These are phyloP conservation scores for Hygrophorus pudorinus DNA, from an alignment of 768 basidiomycete species.

Conservation along the genomic window DNA sequence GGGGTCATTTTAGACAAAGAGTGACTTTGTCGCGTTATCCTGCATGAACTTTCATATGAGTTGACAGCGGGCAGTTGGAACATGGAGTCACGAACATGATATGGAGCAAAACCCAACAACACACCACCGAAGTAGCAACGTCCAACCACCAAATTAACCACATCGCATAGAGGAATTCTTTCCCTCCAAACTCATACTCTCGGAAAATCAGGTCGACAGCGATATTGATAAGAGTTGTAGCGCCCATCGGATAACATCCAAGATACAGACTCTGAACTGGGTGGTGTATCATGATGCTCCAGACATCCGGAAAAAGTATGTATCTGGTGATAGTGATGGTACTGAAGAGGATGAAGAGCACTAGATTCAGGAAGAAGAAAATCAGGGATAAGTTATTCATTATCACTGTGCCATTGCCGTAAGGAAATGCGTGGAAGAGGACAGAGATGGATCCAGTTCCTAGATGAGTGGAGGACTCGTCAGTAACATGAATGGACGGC, in stretches of 20 bases:
- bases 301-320: slow-evolving; percentile 38
- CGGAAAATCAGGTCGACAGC: slow-evolving; percentile 36
- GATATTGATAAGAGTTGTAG: slow-evolving; percentile 45
- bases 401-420: slow-evolving; percentile 24
- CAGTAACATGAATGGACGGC: too few relatives aligned
- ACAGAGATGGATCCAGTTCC: slow-evolving; percentile 42
- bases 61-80: too few relatives aligned
- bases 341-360: slow-evolving; percentile 43
- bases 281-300: slow-evolving; percentile 36
- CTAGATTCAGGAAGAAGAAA: slow-evolving; percentile 51
- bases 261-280: slow-evolving; percentile 34
- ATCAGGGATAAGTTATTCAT: slow-evolving; percentile 31
- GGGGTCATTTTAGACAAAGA: slow-evolving; percentile 34
- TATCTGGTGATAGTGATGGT: slow-evolving; percentile 31
- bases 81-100: too few relatives aligned
- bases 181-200: slow-evolving; percentile 44
- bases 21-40: slow-evolving; percentile 50
- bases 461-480: slow-evolving; percentile 41
- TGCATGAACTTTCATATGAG: slow-evolving; percentile 1
- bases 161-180: slow-evolving; percentile 42
- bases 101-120: too few relatives aligned
- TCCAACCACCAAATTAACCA: slow-evolving; percentile 64
- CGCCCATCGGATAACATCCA: slow-evolving; percentile 51
- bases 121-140: slow-evolving; percentile 30
- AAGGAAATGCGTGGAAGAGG: slow-evolving; percentile 40